A percentile compares a stretch with the other conserved stretches of the same genome.
Conservation (phyloP, 129 eudicot genomes). For the Mikania micrantha region DNA sequence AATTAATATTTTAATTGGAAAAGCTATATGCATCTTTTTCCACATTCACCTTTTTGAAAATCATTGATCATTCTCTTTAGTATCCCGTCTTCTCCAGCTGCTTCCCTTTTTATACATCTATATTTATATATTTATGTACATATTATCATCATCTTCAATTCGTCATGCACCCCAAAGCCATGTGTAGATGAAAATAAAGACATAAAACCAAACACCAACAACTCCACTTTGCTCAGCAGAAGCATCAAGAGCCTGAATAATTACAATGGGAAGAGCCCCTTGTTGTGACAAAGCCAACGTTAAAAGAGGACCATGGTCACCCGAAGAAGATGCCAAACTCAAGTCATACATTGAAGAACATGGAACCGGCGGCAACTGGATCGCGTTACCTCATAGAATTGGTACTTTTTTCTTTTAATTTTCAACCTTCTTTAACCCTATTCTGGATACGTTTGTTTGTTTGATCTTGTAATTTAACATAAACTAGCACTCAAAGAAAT, state of each 20-base stretch:
- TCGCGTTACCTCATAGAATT: slow-evolving; percentile 78
- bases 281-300: slow-evolving; percentile 91
- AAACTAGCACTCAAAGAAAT: slow-evolving; percentile 1
- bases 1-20: background rate
- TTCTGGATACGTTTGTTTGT: too few species aligned
- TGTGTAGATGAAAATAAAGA: slow-evolving; percentile 30
- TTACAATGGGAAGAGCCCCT: slow-evolving; percentile 88
- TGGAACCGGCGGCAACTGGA: slow-evolving; percentile 96
- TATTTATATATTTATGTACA: slow-evolving; percentile 15
- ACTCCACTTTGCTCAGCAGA: slow-evolving; percentile 27
- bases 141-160: background rate
- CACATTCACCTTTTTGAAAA: slow-evolving; percentile 42
- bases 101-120: slow-evolving; percentile 26
- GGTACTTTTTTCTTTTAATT: slow-evolving; percentile 27
- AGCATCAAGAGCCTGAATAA: slow-evolving; percentile 3
- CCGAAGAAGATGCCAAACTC: slow-evolving; percentile 87
- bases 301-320: slow-evolving; percentile 95
- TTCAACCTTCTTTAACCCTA: background rate
- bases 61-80: slow-evolving; percentile 37
- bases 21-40: slow-evolving; percentile 42
- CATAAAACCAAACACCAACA: slow-evolving; percentile 34
- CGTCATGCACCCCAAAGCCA: slow-evolving; percentile 17
- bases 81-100: slow-evolving; percentile 69
- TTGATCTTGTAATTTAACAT: too few species aligned
- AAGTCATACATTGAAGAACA: slow-evolving; percentile 60